These are phyloP conservation scores for Ophiosphaerella narmari DNA, from an alignment of 2,329 filamentous ascomycete genomes.

Conservation along the genomic window DNA sequence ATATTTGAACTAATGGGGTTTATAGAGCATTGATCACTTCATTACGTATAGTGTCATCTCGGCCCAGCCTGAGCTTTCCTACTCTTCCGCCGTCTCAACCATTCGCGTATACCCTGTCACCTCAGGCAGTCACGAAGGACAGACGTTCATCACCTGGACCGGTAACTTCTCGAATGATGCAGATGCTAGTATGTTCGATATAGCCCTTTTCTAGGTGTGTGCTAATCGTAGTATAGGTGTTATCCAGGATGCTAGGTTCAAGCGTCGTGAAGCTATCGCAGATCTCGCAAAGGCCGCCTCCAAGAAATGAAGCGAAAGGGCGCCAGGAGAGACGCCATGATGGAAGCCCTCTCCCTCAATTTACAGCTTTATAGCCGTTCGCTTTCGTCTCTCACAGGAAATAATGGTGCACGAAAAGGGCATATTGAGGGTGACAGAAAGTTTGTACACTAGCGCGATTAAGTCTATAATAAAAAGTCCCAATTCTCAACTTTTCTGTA, in stretches of 20 bases:
- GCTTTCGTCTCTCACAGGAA: too few relatives aligned
- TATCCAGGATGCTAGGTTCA: slow-evolving; percentile 76
- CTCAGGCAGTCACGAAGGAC: slow-evolving; percentile 66
- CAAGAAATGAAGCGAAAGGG: slow-evolving; percentile 36
- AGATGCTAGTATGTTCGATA: slow-evolving; percentile 62
- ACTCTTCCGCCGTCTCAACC: slow-evolving; percentile 69
- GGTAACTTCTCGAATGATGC: slow-evolving; percentile 73
- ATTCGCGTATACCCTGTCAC: slow-evolving; percentile 69
- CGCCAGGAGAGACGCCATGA: too few relatives aligned
- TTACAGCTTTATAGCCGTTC: too few relatives aligned
- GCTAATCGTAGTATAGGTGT: slow-evolving; percentile 56
- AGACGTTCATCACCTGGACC: slow-evolving; percentile 71
- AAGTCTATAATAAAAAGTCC: too few relatives aligned
- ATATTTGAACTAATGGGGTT: background rate
- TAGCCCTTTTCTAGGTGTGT: background rate
- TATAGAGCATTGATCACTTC: slow-evolving; percentile 71
- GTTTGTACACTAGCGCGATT: too few relatives aligned
- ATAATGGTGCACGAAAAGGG: too few relatives aligned
- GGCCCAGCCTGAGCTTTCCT: slow-evolving; percentile 66
- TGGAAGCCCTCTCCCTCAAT: too few relatives aligned
- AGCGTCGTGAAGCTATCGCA: slow-evolving; percentile 71
- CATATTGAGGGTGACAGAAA: too few relatives aligned
- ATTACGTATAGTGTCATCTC: slow-evolving; percentile 76
- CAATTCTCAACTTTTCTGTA: too few relatives aligned
- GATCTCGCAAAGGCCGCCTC: slow-evolving; percentile 63